phyloP scores from a whole-genome alignment of 1,284 basidiomycete genomes.

The Lentinula novae-zelandiae region DNA sequence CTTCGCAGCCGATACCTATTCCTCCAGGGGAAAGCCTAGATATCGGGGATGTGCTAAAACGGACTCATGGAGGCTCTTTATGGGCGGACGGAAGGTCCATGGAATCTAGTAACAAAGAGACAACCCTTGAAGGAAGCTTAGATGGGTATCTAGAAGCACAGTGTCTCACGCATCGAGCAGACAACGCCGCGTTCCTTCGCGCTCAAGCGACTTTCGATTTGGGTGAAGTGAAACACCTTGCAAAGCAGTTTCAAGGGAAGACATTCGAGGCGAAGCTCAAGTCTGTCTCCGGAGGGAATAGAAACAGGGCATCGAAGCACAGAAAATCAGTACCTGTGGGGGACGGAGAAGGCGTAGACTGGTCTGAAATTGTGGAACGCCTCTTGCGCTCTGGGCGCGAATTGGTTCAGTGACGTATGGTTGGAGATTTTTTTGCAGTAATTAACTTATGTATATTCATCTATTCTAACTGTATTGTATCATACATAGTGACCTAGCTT shows the following conservation, averaged over 20 bases:
- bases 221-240: constrained; percentile 63
- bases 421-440: neutral
- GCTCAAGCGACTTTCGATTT: constrained; percentile 73
- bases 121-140: constrained; percentile 27
- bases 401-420: neutral
- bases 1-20: constrained; percentile 83
- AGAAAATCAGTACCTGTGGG: constrained; percentile 22
- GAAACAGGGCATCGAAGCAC: constrained; percentile 15
- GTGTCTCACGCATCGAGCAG: constrained; percentile 61
- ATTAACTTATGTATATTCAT: constrained; percentile 6
- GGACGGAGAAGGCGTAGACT: constrained; percentile 36
- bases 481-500: neutral
- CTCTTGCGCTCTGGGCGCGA: constrained; percentile 13
- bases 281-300: constrained; percentile 10
- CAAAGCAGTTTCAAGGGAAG: constrained; percentile 43
- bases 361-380: constrained; percentile 32
- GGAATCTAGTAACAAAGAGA: constrained; percentile 26
- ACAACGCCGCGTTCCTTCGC: constrained; percentile 57
- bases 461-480: neutral
- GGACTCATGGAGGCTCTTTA: constrained; percentile 66
- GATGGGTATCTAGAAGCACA: constrained; percentile 50
- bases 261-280: constrained; percentile 31
- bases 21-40: constrained; percentile 83
- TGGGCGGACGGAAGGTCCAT: constrained; percentile 55
- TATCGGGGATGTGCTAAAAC: constrained; percentile 64